Evolutionary conservation across 1,139 yeast species (phyloP).

Genomic region (Taiozyma sp.): DNA sequence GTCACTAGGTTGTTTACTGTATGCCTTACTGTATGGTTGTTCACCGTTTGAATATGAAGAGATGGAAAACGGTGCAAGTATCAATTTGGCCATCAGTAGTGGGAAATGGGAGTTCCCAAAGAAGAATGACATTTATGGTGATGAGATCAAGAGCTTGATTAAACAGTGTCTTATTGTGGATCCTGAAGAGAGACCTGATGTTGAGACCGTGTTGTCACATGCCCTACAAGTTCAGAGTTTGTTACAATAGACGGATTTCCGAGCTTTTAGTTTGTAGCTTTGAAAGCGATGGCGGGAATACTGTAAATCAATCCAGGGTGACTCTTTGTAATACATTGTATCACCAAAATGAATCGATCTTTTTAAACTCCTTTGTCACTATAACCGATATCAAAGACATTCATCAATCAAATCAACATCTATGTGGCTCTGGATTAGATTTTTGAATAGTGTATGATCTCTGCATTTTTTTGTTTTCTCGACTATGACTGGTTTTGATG

Average conservation of each 20-base stretch:
- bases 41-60: slow-evolving; percentile 90
- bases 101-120: slow-evolving; percentile 66
- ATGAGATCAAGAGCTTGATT: slow-evolving; percentile 50
- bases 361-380: too few species aligned
- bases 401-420: too few species aligned
- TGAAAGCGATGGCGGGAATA: too few species aligned
- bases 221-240: slow-evolving; percentile 33
- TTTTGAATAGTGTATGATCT: too few species aligned
- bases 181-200: slow-evolving; percentile 53
- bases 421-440: too few species aligned
- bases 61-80: slow-evolving; percentile 73
- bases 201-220: slow-evolving; percentile 49
- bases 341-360: too few species aligned
- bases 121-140: slow-evolving; percentile 43
- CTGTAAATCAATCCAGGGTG: too few species aligned
- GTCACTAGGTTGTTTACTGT: slow-evolving; percentile 84
- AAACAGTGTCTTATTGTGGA: slow-evolving; percentile 55
- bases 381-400: too few species aligned
- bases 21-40: slow-evolving; percentile 67
- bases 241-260: neutral
- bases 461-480: too few species aligned
- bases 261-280: neutral
- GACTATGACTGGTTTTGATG: too few species aligned
- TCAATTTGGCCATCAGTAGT: slow-evolving; percentile 68
- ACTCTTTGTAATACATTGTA: too few species aligned